These are phyloP conservation scores for Apiotrichum gracile DNA, from an alignment of 1,284 basidiomycete genomes.

Conservation along the genomic window DNA sequence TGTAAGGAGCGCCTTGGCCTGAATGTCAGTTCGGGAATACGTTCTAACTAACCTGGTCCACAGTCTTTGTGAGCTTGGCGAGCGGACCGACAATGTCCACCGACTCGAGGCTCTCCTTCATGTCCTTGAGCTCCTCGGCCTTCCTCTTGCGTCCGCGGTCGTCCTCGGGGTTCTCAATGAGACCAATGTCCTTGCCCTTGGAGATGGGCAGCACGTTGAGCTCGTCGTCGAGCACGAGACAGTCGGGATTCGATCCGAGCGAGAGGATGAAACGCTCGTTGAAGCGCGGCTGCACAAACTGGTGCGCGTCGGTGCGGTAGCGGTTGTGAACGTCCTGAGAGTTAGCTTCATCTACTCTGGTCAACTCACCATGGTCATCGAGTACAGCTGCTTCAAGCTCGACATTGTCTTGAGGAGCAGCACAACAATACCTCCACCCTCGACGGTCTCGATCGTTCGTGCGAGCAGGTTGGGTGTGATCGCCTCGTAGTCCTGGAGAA, in stretches of 20 bases:
- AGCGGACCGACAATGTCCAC: slow-evolving; percentile 86
- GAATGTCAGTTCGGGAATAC: not conserved
- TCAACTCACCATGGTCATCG: slow-evolving; percentile 81
- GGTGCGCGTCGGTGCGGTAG: slow-evolving; percentile 85
- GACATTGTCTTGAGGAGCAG: slow-evolving; percentile 93
- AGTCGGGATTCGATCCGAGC: slow-evolving; percentile 81
- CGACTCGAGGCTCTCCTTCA: slow-evolving; percentile 74
- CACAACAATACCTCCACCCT: slow-evolving; percentile 91
- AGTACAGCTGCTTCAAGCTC: slow-evolving; percentile 86
- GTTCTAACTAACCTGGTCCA: slow-evolving; percentile 64
- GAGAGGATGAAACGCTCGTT: slow-evolving; percentile 98
- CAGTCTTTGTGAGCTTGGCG: slow-evolving; percentile 83
- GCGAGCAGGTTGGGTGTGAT: slow-evolving; percentile 96
- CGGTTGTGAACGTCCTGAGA: slow-evolving; percentile 83
- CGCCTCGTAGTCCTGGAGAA: slow-evolving; percentile 97
- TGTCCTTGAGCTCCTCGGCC: slow-evolving; percentile 63
- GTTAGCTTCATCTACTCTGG: not conserved
- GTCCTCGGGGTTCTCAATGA: slow-evolving; percentile 40
- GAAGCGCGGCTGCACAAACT: slow-evolving; percentile 86
- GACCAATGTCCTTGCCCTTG: slow-evolving; percentile 83
- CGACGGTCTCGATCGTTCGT: slow-evolving; percentile 95
- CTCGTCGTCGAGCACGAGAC: slow-evolving; percentile 93
- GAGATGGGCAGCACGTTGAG: slow-evolving; percentile 96
- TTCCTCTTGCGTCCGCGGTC: slow-evolving; percentile 42
- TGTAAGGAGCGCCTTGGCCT: slow-evolving; percentile 77